A percentile compares a stretch with the other conserved stretches of the same genome.
Conservation (phyloP, 2,329 filamentous ascomycete species). For the Aspergillus fijiensis region DNA sequence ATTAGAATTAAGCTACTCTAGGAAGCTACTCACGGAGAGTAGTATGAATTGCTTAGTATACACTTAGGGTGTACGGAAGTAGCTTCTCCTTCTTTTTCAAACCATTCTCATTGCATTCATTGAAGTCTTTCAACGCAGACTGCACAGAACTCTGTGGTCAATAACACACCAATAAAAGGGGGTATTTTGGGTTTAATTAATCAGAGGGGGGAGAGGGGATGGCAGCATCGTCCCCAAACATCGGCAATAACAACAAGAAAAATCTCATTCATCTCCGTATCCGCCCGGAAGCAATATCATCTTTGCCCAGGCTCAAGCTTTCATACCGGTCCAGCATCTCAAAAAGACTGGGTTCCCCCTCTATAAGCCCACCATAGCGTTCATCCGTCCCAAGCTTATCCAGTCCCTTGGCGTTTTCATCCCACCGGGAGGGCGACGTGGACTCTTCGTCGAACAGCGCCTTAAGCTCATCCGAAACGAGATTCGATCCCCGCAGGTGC, state of each 20-base stretch:
- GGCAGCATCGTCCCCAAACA: not conserved
- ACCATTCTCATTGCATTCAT: no score
- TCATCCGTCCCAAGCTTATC: slow-evolving; percentile 35
- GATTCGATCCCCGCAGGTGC: slow-evolving; percentile 24
- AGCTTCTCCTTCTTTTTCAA: no score
- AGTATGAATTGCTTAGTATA: no score
- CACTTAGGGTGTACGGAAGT: no score
- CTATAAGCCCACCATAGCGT: slow-evolving; percentile 30
- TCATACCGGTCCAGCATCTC: slow-evolving; percentile 43
- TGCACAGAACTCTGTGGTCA: no score
- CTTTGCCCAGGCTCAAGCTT: slow-evolving; percentile 39
- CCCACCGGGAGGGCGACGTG: slow-evolving; percentile 21
- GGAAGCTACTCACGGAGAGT: no score
- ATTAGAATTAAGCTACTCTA: no score
- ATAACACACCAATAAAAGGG: no score
- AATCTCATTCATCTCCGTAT: slow-evolving; percentile 6
- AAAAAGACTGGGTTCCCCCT: slow-evolving; percentile 23
- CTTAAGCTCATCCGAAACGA: slow-evolving; percentile 33
- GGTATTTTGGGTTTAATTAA: no score
- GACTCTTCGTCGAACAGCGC: slow-evolving; percentile 33
- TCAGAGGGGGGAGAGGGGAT: not conserved
- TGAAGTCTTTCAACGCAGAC: no score
- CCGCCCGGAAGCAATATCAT: slow-evolving; percentile 27
- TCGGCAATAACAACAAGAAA: no score
- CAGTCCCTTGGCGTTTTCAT: slow-evolving; percentile 35